phyloP scores from a whole-genome alignment of 768 basidiomycete species.

The Gymnopilus junonius region DNA sequence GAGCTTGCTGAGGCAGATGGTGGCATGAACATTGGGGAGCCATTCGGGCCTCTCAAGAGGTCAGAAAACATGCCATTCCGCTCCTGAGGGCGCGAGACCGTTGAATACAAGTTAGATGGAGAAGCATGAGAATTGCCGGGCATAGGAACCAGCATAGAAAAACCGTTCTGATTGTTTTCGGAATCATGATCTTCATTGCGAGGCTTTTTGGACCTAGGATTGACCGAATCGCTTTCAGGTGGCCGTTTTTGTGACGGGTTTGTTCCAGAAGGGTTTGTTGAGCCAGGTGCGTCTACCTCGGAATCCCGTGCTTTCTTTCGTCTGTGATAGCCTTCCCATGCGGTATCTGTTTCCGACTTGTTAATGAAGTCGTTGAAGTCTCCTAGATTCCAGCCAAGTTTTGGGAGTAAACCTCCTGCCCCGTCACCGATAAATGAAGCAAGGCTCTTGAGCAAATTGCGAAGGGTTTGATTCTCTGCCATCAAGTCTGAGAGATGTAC shows the following conservation, averaged over 20 bases:
- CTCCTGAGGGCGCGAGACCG: slow-evolving; percentile 47
- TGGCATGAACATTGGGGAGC: slow-evolving; percentile 67
- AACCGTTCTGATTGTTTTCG: slow-evolving; percentile 46
- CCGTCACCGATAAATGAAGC: slow-evolving; percentile 89
- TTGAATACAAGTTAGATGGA: slow-evolving; percentile 49
- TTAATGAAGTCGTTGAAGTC: slow-evolving; percentile 86
- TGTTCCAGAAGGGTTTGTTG: slow-evolving; percentile 9
- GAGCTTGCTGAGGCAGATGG: slow-evolving; percentile 44
- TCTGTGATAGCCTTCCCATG: slow-evolving; percentile 85
- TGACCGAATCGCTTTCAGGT: slow-evolving; percentile 50
- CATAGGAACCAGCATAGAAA: slow-evolving; percentile 63
- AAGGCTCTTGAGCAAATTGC: slow-evolving; percentile 76
- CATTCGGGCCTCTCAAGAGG: slow-evolving; percentile 54
- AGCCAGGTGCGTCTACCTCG: slow-evolving; percentile 25
- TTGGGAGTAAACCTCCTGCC: slow-evolving; percentile 73
- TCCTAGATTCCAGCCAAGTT: slow-evolving; percentile 76
- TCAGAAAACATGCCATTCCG: slow-evolving; percentile 60
- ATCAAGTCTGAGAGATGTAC: slow-evolving; percentile 64
- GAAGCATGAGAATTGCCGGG: slow-evolving; percentile 33
- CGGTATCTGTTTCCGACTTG: slow-evolving; percentile 90
- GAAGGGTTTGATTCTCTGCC: slow-evolving; percentile 86
- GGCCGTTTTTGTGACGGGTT: slow-evolving; percentile 51
- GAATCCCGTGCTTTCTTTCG: slow-evolving; percentile 54
- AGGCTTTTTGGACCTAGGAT: slow-evolving; percentile 54
- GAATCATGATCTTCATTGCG: slow-evolving; percentile 48